Base-by-base conservation (phyloP, 2,329 filamentous ascomycete genomes). In the Fusarium sp. region DNA sequence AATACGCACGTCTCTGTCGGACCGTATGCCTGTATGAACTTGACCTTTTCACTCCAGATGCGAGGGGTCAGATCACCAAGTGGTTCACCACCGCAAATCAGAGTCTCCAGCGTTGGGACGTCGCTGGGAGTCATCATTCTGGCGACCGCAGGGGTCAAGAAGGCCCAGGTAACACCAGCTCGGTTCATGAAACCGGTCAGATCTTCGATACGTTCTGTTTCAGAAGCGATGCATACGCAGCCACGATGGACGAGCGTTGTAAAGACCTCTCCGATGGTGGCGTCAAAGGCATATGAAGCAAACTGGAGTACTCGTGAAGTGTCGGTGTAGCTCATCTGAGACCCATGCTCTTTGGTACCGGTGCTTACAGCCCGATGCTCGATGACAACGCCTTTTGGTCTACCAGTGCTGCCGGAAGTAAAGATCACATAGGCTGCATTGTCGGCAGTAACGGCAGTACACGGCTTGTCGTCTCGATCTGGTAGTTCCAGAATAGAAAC, bases 1-100 rank as follows among this genome's bases (percentile, higher is more conserved):
- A 69, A 61, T 23, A 65, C 56, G 6, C 56, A 61, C 9, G 53
- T 54, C 56, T 78, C 76, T 32, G 73, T 71, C 15, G 76, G 76
- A 19, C 76, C 76, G 30, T 78, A 78, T 18, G 61, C 66, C 37
- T 78, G 73, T 7, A 76, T 58, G 28, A 77, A 65, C 52, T 59
- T 53, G n/a, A 59, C 58, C 46, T 65, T 54, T 28, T 70, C 60
- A 5, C 61, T 67, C 64, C 53, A 69, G 46, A 32, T 40, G 28
- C 13, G 65, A 60, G 47, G 69, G 49, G 28, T 54, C 35, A 25
- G 58, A 43, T 49, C 68, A 8, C 30, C 68, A 42, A 37, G 30
- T 8, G 49, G 49, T 3, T 52, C 49, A 37, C 49, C 49, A 37
- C 49, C 49, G 11, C 49, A 52, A 9, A 52, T 37, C 15, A 52